Percentiles rank a stretch among this genome's conserved stretches.
phyloP scores from a whole-genome alignment of 2,329 filamentous ascomycete genomes.

The Aspergillus bombycis region DNA sequence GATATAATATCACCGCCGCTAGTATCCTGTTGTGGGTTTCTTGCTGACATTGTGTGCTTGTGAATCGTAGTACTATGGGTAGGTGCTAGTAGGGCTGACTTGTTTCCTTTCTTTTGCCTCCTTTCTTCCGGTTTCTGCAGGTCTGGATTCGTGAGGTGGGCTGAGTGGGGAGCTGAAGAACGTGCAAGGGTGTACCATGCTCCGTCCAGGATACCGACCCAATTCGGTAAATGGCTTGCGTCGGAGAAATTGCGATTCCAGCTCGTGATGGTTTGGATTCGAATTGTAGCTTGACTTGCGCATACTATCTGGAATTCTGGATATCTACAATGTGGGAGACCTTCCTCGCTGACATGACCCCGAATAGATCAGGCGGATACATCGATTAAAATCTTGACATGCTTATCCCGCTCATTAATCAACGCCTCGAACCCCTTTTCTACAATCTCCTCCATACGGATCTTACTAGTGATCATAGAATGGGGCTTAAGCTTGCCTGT shows the following conservation, averaged over 20 bases:
- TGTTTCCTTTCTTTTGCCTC: neutral
- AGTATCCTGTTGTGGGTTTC: neutral
- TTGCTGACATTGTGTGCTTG: neutral
- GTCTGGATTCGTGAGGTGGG: neutral
- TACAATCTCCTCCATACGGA: constrained; percentile 59
- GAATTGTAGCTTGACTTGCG: neutral
- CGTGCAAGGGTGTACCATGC: neutral
- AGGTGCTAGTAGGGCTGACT: neutral
- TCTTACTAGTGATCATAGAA: constrained; percentile 64
- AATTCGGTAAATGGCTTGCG: neutral
- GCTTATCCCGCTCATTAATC: constrained; percentile 62
- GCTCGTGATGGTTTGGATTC: neutral
- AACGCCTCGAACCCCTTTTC: constrained; percentile 61
- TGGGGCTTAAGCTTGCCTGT: constrained; percentile 56
- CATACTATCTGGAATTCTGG: neutral
- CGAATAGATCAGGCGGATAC: constrained; percentile 19
- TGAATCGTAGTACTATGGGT: neutral
- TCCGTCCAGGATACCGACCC: neutral
- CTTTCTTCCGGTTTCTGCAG: neutral
- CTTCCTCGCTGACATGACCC: neutral
- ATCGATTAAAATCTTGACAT: constrained; percentile 64
- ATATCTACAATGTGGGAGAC: too few species aligned
- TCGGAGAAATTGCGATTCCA: neutral
- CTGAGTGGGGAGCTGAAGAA: neutral
- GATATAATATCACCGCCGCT: neutral